Evolutionary conservation across 2,329 filamentous ascomycete species (phyloP).

Genomic region (Westerdykella sp.): DNA sequence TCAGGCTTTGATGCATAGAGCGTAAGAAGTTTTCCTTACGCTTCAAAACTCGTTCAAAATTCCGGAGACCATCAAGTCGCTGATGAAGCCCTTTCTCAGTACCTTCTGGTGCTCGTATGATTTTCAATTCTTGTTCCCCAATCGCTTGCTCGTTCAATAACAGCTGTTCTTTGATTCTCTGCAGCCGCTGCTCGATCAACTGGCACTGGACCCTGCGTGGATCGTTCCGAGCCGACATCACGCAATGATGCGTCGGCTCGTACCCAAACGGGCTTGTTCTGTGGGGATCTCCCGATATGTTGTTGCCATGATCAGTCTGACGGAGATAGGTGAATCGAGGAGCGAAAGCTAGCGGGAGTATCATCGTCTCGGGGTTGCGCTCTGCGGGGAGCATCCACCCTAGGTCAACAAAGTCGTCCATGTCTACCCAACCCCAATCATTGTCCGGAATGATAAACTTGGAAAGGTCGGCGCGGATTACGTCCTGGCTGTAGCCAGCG

Average conservation of each 20-base stretch:
- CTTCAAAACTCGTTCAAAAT: slow-evolving; percentile 52
- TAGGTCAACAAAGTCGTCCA: slow-evolving; percentile 98
- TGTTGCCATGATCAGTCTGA: slow-evolving; percentile 84
- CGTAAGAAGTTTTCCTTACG: slow-evolving; percentile 55
- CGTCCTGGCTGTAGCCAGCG: slow-evolving; percentile 49
- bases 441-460: slow-evolving; percentile 93
- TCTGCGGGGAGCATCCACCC: slow-evolving; percentile 93
- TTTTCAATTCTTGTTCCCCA: slow-evolving; percentile 65
- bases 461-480: slow-evolving; percentile 58
- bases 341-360: slow-evolving; percentile 82
- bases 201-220: slow-evolving; percentile 82
- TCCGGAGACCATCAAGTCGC: slow-evolving; percentile 51
- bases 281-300: slow-evolving; percentile 72
- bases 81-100: slow-evolving; percentile 47
- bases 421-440: slow-evolving; percentile 95
- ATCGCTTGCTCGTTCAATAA: slow-evolving; percentile 65
- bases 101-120: slow-evolving; percentile 51
- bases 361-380: slow-evolving; percentile 86
- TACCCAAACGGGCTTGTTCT: slow-evolving; percentile 85
- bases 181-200: slow-evolving; percentile 73
- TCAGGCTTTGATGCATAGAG: slow-evolving; percentile 52
- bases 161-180: slow-evolving; percentile 72
- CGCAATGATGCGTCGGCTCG: slow-evolving; percentile 88
- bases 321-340: slow-evolving; percentile 97
- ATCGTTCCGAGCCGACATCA: slow-evolving; percentile 71